phyloP scores from a whole-genome alignment of 768 basidiomycete species.

The Rickenella mellea region DNA sequence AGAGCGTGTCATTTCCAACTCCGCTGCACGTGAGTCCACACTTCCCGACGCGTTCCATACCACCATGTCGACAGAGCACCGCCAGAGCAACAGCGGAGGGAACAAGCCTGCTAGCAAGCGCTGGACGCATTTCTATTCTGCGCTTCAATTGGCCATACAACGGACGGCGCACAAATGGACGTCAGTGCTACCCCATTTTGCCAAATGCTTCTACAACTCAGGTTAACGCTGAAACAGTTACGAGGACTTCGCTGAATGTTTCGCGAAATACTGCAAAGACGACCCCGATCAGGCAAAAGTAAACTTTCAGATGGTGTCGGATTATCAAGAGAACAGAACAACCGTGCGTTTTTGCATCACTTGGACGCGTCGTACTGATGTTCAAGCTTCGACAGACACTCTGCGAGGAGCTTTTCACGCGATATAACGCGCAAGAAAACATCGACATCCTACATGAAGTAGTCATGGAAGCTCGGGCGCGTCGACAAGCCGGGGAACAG shows the following conservation, averaged over 20 bases:
- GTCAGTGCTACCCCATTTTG: slow-evolving; percentile 24
- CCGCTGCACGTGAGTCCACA: too few species aligned
- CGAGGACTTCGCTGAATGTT: slow-evolving; percentile 38
- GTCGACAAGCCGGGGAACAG: slow-evolving; percentile 33
- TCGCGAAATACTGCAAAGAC: slow-evolving; percentile 55
- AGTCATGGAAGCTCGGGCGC: slow-evolving; percentile 55
- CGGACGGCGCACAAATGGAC: slow-evolving; percentile 51
- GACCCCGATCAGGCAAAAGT: slow-evolving; percentile 52
- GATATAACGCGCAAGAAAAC: slow-evolving; percentile 58
- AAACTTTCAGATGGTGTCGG: slow-evolving; percentile 56
- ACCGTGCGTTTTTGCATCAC: slow-evolving; percentile 16
- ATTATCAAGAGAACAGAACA: slow-evolving; percentile 63
- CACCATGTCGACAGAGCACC: slow-evolving; percentile 1
- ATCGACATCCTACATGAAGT: slow-evolving; percentile 64
- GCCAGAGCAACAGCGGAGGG: background rate
- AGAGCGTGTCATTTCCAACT: too few species aligned
- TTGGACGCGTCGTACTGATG: background rate
- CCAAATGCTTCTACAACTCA: background rate
- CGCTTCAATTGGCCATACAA: slow-evolving; percentile 45
- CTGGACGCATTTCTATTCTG: slow-evolving; percentile 48
- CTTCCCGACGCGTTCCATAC: slow-evolving; percentile 4
- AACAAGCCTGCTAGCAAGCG: slow-evolving; percentile 26
- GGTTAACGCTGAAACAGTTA: slow-evolving; percentile 20
- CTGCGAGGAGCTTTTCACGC: slow-evolving; percentile 58
- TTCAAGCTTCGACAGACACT: slow-evolving; percentile 34